Base-by-base conservation (phyloP, 768 basidiomycete species). In the Stropharia rugosoannulata region DNA sequence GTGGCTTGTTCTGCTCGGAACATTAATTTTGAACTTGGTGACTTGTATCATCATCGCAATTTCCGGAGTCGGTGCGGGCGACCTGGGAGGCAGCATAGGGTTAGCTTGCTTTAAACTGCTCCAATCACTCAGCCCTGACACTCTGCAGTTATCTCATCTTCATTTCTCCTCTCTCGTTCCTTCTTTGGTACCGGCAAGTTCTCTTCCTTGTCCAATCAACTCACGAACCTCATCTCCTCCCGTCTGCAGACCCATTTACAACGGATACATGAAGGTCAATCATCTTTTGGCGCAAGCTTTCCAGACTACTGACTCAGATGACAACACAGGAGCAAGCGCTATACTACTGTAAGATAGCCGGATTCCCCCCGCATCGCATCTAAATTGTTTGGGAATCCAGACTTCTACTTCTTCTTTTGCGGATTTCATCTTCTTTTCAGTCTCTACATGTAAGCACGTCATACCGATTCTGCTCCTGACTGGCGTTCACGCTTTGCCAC, bases 361-460 rank as follows among this genome's bases (percentile, higher is more conserved):
- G 56, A 48, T 66, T 61, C 62, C 59, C 44, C 47, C 60, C 66
- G 61, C 60, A 60, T 68, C 58, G 55, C 58, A 62, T 58, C 60
- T 69, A 63, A 68, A 61, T 62, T 54, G 60, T 59, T 66, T 68
- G 61, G 61, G 61, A 57, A 62, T 68, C 49, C 65, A 98, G 95
- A 98, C 77, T 72, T 97, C 61, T 99, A 93, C 79, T 96, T 98
- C 80, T 84, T 98, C 74, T 99, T 99, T 75, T 82, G 87, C 53
- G 96, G 94, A 45, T 98, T 92, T 80, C 95, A 99, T 74, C 80
- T 98, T 59, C 78, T 92, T 40, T 98, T 93, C 77, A 91, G 90
- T 59, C 69, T 92, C 66, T 98, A 98, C 76, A 93, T 92, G 93
- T 91, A 67, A 77, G 86, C 64, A 57, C 59, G 53, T 62, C 54